Conservation (phyloP, 768 basidiomycete species). For the Cubamyces lactineus region DNA sequence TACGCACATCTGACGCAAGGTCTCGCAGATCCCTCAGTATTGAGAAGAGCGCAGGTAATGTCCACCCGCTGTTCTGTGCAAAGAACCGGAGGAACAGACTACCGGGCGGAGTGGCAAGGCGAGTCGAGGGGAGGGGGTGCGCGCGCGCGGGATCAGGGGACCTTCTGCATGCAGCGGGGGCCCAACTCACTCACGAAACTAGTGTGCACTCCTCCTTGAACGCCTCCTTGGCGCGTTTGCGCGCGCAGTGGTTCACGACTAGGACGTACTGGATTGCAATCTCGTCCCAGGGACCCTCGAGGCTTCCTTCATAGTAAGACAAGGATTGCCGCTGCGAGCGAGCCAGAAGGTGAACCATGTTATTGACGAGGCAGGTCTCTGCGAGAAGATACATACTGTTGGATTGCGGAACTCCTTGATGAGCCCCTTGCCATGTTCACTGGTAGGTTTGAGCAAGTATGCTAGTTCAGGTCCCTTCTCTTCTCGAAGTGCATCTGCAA, state of each 20-base stretch:
- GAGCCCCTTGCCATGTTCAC: constrained; percentile 75
- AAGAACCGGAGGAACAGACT: constrained; percentile 82
- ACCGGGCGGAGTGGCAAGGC: neutral
- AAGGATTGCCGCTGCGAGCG: constrained; percentile 30
- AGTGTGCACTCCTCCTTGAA: constrained; percentile 81
- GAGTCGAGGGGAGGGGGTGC: neutral
- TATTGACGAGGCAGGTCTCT: neutral
- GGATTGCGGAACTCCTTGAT: constrained; percentile 71
- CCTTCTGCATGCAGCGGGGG: constrained; percentile 10
- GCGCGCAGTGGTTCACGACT: constrained; percentile 70
- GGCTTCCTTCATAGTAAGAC: constrained; percentile 58
- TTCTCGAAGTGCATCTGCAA: constrained; percentile 60
- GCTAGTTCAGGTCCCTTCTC: constrained; percentile 74
- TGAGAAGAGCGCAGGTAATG: constrained; percentile 80
- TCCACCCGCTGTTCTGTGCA: constrained; percentile 83
- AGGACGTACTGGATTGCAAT: constrained; percentile 83
- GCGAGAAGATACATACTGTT: constrained; percentile 38
- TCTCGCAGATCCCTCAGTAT: constrained; percentile 82
- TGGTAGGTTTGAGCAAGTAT: constrained; percentile 75
- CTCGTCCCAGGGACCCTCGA: constrained; percentile 83
- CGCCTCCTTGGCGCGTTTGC: constrained; percentile 67
- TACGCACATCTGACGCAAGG: constrained; percentile 77
- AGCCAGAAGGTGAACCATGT: neutral
- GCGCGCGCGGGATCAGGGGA: constrained; percentile 11
- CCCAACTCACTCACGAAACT: constrained; percentile 62